Base-by-base conservation (phyloP, 768 basidiomycete species). In the Fomitopsis serialis region DNA sequence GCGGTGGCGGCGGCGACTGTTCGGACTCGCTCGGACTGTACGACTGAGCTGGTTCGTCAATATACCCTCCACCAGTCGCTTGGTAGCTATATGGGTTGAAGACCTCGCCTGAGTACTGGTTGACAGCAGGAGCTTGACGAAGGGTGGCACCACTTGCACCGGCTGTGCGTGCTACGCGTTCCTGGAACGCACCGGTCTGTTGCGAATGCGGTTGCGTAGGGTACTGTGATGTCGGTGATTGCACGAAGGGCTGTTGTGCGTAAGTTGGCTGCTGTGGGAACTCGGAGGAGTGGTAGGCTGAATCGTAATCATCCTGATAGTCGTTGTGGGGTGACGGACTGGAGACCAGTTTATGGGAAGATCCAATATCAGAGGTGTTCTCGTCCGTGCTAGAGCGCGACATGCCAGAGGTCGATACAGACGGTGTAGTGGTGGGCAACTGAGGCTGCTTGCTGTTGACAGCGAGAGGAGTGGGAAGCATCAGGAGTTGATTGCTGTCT, bases 381-480 rank as follows among this genome's bases (percentile, higher is more conserved):
- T 65, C 60, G 7, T 77, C 75, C 45, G 77, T 75, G 57, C 73
- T 78, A 24, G 74, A 73, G n/a, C 75, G 74, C 12, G 73, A 73
- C 5, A 72, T 50, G 19, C 64, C 70, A 29, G 76, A 66, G 0
- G 82, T 82, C 13, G 70, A 73, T 17, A 56, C 66, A 24, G 73
- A 74, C 29, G 62, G 61, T 51, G 56, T 73, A 42, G 56, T 68
- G 55, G 52, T 64, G 15, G 58, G 60, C 32, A 40, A 15, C 19
- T 23, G 79, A 79, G 63, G 74, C 72, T 51, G 74, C 66, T 6
- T 72, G 55, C 82, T 75, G 62, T 72, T 83, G 48, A 84, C 77
- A 25, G 87, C 78, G 44, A 91, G 70, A 1, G 88, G 89, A 2
- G 89, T 81, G 8, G 87, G 88, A 17, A 91, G 79, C 75, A 84